Evolutionary conservation across 2,329 filamentous ascomycete genomes (phyloP).

Genomic region (Pseudocercospora pini-densiflorae): DNA sequence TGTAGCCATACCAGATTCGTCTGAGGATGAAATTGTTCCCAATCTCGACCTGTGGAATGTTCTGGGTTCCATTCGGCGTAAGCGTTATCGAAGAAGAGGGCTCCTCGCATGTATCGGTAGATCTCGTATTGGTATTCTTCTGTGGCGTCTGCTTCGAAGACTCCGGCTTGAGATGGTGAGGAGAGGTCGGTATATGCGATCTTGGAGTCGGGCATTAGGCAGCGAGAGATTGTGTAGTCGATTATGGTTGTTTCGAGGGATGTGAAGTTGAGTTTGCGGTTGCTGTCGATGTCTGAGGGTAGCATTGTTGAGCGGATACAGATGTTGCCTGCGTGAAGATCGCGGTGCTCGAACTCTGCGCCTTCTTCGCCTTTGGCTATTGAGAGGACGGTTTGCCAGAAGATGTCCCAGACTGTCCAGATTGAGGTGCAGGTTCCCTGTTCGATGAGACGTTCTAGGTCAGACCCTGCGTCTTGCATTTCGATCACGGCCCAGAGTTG

Average conservation of each 20-base stretch:
- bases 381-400: conserved; percentile 68
- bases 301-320: conserved; percentile 50
- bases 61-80: conserved; percentile 28
- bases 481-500: conserved; percentile 69
- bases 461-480: conserved; percentile 68
- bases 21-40: conserved; percentile 61
- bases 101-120: conserved; percentile 58
- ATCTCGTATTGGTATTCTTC: conserved; percentile 62
- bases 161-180: conserved; percentile 46
- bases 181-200: conserved; percentile 54
- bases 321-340: conserved; percentile 70
- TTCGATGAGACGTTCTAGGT: conserved; percentile 51
- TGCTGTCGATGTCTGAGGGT: conserved; percentile 30
- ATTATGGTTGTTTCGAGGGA: conserved; percentile 67
- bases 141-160: conserved; percentile 54
- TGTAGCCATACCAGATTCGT: conserved; percentile 69
- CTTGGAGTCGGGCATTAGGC: conserved; percentile 47
- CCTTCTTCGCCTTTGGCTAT: conserved; percentile 65
- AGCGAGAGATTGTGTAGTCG: conserved; percentile 70
- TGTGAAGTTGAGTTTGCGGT: conserved; percentile 55
- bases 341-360: conserved; percentile 67
- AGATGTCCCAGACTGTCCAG: conserved; percentile 63
- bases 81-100: conserved; percentile 46
- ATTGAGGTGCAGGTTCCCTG: conserved; percentile 44
- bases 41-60: conserved; percentile 41